These are phyloP conservation scores for Rubus idaeus DNA, from an alignment of 306 rosid genomes.

Conservation along the genomic window DNA sequence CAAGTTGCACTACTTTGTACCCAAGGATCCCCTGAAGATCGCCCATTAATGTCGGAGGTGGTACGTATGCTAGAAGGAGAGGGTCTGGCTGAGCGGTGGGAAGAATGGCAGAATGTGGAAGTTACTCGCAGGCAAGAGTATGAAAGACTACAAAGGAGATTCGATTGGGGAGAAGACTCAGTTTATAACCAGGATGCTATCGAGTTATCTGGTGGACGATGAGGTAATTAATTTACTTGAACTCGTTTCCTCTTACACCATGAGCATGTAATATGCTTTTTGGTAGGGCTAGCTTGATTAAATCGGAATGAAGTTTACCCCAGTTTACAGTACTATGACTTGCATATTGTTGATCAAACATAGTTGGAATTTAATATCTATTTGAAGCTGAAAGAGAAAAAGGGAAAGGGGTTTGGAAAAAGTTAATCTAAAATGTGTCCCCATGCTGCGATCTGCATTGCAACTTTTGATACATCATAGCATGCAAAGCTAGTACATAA, in stretches of 20 bases:
- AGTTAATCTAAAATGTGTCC: no score
- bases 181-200: slow-evolving; percentile 87
- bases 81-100: slow-evolving; percentile 99
- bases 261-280: slow-evolving; percentile 28
- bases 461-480: background rate
- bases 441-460: slow-evolving; percentile 17
- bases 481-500: background rate
- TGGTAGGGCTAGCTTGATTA: slow-evolving; percentile 37
- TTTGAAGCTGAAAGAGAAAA: no score
- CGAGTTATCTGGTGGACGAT: slow-evolving; percentile 91
- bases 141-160: slow-evolving; percentile 87
- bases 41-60: slow-evolving; percentile 94
- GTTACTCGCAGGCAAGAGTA: slow-evolving; percentile 86
- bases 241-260: slow-evolving; percentile 9
- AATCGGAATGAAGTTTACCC: slow-evolving; percentile 9
- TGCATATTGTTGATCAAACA: background rate
- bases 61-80: slow-evolving; percentile 98
- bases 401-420: no score
- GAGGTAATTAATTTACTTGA: slow-evolving; percentile 29
- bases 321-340: background rate
- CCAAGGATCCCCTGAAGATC: slow-evolving; percentile 91
- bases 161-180: slow-evolving; percentile 98
- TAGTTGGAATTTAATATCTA: background rate
- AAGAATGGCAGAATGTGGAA: slow-evolving; percentile 94
- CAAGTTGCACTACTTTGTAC: slow-evolving; percentile 94